Conservation (phyloP, 31 red algal species). For the Endocladia muricata region DNA sequence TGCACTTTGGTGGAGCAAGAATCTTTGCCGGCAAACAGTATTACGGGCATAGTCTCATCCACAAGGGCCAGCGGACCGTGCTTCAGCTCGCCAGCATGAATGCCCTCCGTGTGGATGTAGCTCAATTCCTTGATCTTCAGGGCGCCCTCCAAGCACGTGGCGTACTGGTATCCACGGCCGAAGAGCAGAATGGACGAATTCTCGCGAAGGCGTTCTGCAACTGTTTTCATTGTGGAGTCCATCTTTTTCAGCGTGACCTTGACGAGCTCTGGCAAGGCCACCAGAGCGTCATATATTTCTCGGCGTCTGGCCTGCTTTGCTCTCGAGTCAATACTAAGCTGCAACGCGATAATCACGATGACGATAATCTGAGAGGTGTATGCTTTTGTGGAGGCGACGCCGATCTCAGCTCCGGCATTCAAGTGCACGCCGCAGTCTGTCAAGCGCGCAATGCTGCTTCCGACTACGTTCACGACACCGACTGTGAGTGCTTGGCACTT, state of each 20-base stretch:
- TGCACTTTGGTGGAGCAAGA: constrained; percentile 53
- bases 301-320: constrained; percentile 69
- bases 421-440: constrained; percentile 94
- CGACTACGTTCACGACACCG: constrained; percentile 93
- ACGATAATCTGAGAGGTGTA: constrained; percentile 97
- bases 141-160: constrained; percentile 88
- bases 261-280: constrained; percentile 52
- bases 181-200: constrained; percentile 80
- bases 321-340: constrained; percentile 75
- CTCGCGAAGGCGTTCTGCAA: constrained; percentile 46
- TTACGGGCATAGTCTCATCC: constrained; percentile 92
- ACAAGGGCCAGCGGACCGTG: constrained; percentile 96
- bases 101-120: constrained; percentile 95
- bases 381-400: constrained; percentile 90
- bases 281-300: constrained; percentile 78
- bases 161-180: constrained; percentile 93
- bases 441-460: constrained; percentile 83
- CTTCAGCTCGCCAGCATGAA: constrained; percentile 96
- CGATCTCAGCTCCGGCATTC: constrained; percentile 96
- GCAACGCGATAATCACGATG: constrained; percentile 84
- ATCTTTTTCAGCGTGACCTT: constrained; percentile 50
- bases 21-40: constrained; percentile 80
- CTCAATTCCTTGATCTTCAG: constrained; percentile 98
- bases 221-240: constrained; percentile 48
- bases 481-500: constrained; percentile 84